These are phyloP conservation scores for Carallia pectinifolia DNA, from an alignment of 345 rosid genomes.

Conservation along the genomic window DNA sequence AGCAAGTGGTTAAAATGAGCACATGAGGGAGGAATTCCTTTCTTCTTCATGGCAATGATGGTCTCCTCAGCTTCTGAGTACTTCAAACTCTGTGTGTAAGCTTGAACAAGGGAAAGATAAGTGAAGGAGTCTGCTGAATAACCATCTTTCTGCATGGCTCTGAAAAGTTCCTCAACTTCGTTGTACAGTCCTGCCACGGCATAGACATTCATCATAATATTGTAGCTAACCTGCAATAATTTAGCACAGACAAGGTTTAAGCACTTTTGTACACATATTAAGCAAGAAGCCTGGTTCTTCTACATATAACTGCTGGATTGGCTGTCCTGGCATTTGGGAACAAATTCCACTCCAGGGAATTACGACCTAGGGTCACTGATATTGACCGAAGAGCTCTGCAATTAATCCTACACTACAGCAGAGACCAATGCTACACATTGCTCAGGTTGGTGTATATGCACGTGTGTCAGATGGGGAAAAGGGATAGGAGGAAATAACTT, in stretches of 20 bases:
- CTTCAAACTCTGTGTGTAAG: conserved; percentile 51
- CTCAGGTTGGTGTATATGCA: too few relatives aligned
- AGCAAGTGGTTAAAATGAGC: conserved; percentile 57
- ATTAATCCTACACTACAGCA: too few relatives aligned
- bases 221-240: conserved; percentile 67
- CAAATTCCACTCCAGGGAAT: too few relatives aligned
- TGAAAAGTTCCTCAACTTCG: conserved; percentile 54
- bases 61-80: conserved; percentile 59
- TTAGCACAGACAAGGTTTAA: conserved; percentile 11
- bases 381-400: too few relatives aligned
- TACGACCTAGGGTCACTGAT: too few relatives aligned
- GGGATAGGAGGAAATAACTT: too few relatives aligned
- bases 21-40: conserved; percentile 45
- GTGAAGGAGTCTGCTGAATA: conserved; percentile 44
- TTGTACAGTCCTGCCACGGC: conserved; percentile 41
- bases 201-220: conserved; percentile 54
- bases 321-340: neutral
- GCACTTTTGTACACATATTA: neutral
- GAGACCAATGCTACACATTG: too few relatives aligned
- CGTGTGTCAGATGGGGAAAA: too few relatives aligned
- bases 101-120: conserved; percentile 55
- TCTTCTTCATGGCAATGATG: conserved; percentile 46
- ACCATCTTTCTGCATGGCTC: conserved; percentile 58
- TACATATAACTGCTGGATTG: neutral
- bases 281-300: neutral